These are phyloP conservation scores for Cystobasidiaceae sp. DNA, from an alignment of 1,284 basidiomycete genomes.

Conservation along the genomic window DNA sequence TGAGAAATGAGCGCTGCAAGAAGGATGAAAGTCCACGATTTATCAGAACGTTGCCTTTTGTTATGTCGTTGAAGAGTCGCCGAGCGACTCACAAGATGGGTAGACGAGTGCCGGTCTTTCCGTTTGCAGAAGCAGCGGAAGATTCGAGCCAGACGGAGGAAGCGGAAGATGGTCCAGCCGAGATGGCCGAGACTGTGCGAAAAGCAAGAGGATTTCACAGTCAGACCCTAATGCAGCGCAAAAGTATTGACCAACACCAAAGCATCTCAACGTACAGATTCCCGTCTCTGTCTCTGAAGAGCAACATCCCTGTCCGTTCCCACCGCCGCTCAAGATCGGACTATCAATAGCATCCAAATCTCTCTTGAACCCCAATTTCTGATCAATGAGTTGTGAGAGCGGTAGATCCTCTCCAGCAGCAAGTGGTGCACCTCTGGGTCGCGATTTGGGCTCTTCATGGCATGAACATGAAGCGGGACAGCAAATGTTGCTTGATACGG, in stretches of 20 bases:
- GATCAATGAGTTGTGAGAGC: not conserved
- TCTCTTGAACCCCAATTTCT: not conserved
- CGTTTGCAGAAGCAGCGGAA: not conserved
- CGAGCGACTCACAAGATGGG: not conserved
- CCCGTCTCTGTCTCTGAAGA: too few species aligned
- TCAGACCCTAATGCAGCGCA: too few species aligned
- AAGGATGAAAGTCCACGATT: not conserved
- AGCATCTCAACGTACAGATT: too few species aligned
- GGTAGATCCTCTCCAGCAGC: slow-evolving; percentile 1
- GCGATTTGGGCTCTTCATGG: not conserved
- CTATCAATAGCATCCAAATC: not conserved
- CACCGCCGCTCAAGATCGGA: too few species aligned
- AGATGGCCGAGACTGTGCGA: too few species aligned
- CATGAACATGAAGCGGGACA: slow-evolving; percentile 2
- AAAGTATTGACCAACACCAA: too few species aligned
- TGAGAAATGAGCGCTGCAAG: not conserved
- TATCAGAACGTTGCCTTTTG: too few species aligned
- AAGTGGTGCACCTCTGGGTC: not conserved
- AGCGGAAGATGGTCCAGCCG: not conserved
- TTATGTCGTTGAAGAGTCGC: too few species aligned
- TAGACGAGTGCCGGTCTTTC: not conserved
- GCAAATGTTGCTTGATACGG: not conserved
- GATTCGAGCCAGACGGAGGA: not conserved
- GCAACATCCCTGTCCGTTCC: too few species aligned
- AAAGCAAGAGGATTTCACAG: too few species aligned